Evolutionary conservation across 2,329 filamentous ascomycete species (phyloP).

Genomic region (Sporothrix brasiliensis): DNA sequence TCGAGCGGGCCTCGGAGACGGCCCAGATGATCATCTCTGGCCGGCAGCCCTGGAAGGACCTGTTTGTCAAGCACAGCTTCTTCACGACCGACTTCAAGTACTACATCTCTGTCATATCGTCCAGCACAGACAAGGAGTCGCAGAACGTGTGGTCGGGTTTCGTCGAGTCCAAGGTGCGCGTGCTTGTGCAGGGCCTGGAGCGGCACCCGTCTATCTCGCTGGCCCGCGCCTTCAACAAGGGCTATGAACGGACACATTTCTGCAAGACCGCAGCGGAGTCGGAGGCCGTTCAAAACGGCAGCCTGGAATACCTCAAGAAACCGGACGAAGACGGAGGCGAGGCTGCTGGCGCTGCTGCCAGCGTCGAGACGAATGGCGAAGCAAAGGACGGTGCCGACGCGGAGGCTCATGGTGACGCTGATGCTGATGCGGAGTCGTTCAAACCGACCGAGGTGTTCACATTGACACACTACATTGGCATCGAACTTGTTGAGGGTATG

Average conservation of each 20-base stretch:
- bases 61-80: slow-evolving; percentile 89
- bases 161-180: slow-evolving; percentile 89
- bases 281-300: slow-evolving; percentile 58
- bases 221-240: slow-evolving; percentile 90
- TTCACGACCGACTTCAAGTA: slow-evolving; percentile 95
- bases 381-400: neutral
- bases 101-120: slow-evolving; percentile 84
- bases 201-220: slow-evolving; percentile 76
- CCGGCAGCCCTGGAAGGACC: slow-evolving; percentile 77
- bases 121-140: slow-evolving; percentile 79
- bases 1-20: slow-evolving; percentile 75
- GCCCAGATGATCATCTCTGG: slow-evolving; percentile 78
- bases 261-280: slow-evolving; percentile 59
- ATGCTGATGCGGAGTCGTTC: slow-evolving; percentile 5
- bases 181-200: slow-evolving; percentile 82
- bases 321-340: slow-evolving; percentile 48
- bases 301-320: slow-evolving; percentile 53
- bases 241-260: slow-evolving; percentile 79
- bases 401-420: neutral
- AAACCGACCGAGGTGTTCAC: slow-evolving; percentile 68
- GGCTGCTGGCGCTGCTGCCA: slow-evolving; percentile 37
- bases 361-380: slow-evolving; percentile 32
- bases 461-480: slow-evolving; percentile 90
- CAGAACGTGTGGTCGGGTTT: slow-evolving; percentile 88
- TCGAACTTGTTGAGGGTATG: slow-evolving; percentile 76